phyloP scores from a whole-genome alignment of 225 moss, liverwort and hornwort species.

The Pleurozium schreberi region DNA sequence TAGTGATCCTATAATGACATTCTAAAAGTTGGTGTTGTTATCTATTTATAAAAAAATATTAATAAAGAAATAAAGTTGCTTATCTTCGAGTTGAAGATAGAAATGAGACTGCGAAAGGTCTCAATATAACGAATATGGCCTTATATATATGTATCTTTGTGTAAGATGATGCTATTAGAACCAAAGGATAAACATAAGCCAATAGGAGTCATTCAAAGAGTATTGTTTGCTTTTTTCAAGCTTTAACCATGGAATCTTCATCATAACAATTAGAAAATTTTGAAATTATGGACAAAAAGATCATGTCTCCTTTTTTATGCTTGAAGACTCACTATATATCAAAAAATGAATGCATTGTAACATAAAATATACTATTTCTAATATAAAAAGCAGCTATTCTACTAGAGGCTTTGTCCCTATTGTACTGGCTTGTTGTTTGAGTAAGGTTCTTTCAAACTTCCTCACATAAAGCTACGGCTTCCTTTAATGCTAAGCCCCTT shows the following conservation, averaged over 20 bases:
- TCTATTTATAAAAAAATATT: no score
- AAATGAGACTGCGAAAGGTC: no score
- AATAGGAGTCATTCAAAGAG: background rate
- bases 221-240: accelerated
- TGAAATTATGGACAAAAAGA: background rate
- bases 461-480: background rate
- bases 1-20: no score
- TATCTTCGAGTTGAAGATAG: no score
- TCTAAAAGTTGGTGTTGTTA: no score
- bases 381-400: background rate
- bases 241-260: accelerated
- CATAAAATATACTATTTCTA: background rate
- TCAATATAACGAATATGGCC: no score
- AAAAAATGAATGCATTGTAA: background rate
- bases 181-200: accelerated
- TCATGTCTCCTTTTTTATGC: background rate
- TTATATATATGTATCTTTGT: background rate
- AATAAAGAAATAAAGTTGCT: no score
- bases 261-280: background rate
- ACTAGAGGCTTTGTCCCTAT: accelerated
- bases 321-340: background rate
- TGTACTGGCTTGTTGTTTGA: accelerated
- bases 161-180: accelerated
- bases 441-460: background rate
- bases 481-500: background rate